Evolutionary conservation across 225 moss, liverwort and hornwort species (phyloP).

Genomic region (Antitrichia curtipendula): DNA sequence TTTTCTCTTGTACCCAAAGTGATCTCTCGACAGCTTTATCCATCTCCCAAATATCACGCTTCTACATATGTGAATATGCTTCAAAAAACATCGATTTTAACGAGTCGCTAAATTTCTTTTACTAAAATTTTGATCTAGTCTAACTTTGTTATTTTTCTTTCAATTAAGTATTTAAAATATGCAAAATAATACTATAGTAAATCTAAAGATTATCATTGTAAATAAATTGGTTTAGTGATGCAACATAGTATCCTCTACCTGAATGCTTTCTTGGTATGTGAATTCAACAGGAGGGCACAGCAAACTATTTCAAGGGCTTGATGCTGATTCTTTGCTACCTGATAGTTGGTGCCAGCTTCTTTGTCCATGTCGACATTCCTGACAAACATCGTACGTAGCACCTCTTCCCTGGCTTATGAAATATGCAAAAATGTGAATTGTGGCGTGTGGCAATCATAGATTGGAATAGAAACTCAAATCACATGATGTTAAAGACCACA

Average conservation of each 20-base stretch:
- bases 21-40: neutral
- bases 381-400: constrained; percentile 4
- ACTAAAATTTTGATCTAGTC: too few relatives aligned
- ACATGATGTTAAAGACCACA: neutral
- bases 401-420: neutral
- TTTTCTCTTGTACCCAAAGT: neutral
- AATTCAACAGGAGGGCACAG: constrained; percentile 50
- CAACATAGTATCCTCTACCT: neutral
- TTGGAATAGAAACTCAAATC: neutral
- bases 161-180: too few relatives aligned
- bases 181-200: too few relatives aligned
- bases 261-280: neutral
- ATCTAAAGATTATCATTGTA: too few relatives aligned
- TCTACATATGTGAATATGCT: neutral
- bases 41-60: neutral
- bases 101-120: too few relatives aligned
- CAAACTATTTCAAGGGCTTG: constrained; percentile 84
- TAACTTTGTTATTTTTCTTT: too few relatives aligned
- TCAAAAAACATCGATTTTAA: too few relatives aligned
- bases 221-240: neutral
- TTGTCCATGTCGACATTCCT: constrained; percentile 47
- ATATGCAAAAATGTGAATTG: neutral
- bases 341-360: constrained; percentile 80
- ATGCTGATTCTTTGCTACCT: constrained; percentile 81
- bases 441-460: neutral